A percentile compares a stretch with the other conserved stretches of the same genome.
Conservation (phyloP, 2,329 filamentous ascomycete genomes). For the Paraconiothyrium sp. region DNA sequence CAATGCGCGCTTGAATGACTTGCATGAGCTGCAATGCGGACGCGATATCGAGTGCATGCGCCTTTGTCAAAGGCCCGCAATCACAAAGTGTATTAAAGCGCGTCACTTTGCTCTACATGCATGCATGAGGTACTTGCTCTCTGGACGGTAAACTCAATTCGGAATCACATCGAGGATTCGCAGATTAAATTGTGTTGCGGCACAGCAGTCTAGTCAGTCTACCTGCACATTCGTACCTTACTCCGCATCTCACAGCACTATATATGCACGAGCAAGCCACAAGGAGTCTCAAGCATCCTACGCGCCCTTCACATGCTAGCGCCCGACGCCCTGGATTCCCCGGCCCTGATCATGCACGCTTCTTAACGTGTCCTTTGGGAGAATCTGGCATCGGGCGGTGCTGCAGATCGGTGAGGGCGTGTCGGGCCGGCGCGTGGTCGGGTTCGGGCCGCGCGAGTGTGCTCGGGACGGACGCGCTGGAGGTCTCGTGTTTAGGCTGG, state of each 20-base stretch:
- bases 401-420: slow-evolving; percentile 6
- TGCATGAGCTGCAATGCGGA: slow-evolving; percentile 16
- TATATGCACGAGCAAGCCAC: background rate
- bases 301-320: slow-evolving; percentile 13
- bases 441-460: slow-evolving; percentile 5
- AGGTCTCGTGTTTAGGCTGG: background rate
- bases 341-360: background rate
- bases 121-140: too few species aligned
- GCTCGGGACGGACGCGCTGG: background rate
- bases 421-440: background rate
- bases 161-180: background rate
- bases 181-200: background rate
- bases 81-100: background rate
- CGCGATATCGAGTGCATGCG: slow-evolving; percentile 3
- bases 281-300: background rate
- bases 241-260: background rate
- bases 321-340: background rate
- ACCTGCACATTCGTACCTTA: background rate
- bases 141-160: background rate
- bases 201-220: background rate
- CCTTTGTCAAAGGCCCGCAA: background rate
- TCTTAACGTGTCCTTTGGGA: background rate
- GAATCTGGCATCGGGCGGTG: slow-evolving; percentile 2
- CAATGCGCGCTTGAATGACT: slow-evolving; percentile 18
- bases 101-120: background rate